A percentile compares a stretch with the other conserved stretches of the same genome.
These are phyloP conservation scores for Panaeolus cyanescens DNA, from an alignment of 768 basidiomycete genomes.

Conservation along the genomic window DNA sequence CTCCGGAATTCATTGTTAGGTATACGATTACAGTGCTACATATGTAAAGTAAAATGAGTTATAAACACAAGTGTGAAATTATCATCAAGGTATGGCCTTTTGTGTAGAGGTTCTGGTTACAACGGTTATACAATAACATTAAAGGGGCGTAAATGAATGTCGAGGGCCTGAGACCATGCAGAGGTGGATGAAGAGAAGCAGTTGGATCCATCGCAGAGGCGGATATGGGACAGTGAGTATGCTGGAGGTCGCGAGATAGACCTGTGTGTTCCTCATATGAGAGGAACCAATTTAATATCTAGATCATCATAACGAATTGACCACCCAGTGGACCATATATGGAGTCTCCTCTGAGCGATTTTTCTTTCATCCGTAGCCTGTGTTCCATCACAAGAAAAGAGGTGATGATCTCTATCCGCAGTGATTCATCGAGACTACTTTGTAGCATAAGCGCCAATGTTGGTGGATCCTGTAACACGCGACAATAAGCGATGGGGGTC, in stretches of 20 bases:
- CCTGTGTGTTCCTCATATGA: neutral
- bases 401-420: slow-evolving; percentile 12
- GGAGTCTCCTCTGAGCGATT: neutral
- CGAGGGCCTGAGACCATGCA: neutral
- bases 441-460: slow-evolving; percentile 7
- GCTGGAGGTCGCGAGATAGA: too few species aligned
- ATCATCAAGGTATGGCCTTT: neutral
- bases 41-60: neutral
- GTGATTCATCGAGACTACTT: slow-evolving; percentile 2
- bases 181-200: too few species aligned
- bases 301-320: neutral
- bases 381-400: slow-evolving; percentile 18
- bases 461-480: neutral
- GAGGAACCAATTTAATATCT: neutral
- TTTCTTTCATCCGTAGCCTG: slow-evolving; percentile 16
- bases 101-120: neutral
- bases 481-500: neutral
- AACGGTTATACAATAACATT: neutral
- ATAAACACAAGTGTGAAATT: neutral
- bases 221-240: too few species aligned
- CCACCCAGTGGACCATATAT: neutral
- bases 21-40: neutral
- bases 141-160: neutral
- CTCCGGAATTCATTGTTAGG: neutral
- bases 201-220: too few species aligned